Conservation (phyloP, 306 rosid genomes). For the Malus orientalis region DNA sequence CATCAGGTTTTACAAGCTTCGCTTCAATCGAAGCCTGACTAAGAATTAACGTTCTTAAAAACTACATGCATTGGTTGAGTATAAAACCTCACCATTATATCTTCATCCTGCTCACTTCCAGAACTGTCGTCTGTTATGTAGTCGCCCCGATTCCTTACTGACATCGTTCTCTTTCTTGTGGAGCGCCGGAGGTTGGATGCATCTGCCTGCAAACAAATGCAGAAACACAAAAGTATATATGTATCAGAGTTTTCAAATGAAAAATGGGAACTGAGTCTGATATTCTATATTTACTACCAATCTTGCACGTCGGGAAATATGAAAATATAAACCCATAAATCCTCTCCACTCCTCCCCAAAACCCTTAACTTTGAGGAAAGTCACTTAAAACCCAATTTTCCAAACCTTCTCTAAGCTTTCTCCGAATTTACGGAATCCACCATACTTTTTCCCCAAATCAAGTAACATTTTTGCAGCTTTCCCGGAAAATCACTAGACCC, state of each 20-base stretch:
- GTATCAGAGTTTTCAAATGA: slow-evolving; percentile 16
- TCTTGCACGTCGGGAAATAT: no score
- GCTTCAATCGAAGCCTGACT: slow-evolving; percentile 6
- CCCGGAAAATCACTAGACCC: neutral
- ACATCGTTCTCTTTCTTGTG: slow-evolving; percentile 53
- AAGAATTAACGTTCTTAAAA: neutral
- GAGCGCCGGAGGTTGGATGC: slow-evolving; percentile 69
- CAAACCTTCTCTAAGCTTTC: neutral
- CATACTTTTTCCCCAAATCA: neutral
- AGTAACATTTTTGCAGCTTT: no score
- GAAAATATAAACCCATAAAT: neutral
- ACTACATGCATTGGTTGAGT: slow-evolving; percentile 1
- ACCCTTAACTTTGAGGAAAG: neutral
- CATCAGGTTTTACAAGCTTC: neutral
- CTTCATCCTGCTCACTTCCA: slow-evolving; percentile 61
- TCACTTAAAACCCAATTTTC: neutral
- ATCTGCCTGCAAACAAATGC: slow-evolving; percentile 32
- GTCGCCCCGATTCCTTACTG: slow-evolving; percentile 34
- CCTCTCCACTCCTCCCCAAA: neutral
- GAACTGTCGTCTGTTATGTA: slow-evolving; percentile 42
- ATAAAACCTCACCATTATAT: slow-evolving; percentile 61
- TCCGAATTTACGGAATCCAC: neutral
- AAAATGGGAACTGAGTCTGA: slow-evolving; percentile 1
- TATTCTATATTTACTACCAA: neutral
- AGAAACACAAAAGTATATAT: neutral